A percentile compares a stretch with the other conserved stretches of the same genome.
phyloP scores from a whole-genome alignment of 805 yeast species.

The Wickerhamomyces pijperi region DNA sequence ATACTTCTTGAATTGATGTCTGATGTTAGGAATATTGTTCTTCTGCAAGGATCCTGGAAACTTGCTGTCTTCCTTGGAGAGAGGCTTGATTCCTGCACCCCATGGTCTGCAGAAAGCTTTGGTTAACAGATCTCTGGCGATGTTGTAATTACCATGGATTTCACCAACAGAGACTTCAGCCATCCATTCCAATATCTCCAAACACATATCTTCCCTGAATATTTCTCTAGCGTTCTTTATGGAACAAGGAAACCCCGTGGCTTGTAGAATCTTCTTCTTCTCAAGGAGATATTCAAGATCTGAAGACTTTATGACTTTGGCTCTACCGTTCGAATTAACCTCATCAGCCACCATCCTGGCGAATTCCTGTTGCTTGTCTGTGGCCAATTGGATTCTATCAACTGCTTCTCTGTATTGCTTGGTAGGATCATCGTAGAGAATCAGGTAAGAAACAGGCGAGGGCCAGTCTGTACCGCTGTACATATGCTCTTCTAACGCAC shows the following conservation, averaged over 20 bases:
- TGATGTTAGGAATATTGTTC: conserved; percentile 9
- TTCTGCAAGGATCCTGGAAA: conserved; percentile 7
- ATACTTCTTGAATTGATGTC: neutral
- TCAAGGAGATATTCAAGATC: conserved; percentile 38
- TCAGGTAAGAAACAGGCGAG: conserved; percentile 37
- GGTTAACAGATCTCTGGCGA: conserved; percentile 40
- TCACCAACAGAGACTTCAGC: conserved; percentile 44
- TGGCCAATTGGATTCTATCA: conserved; percentile 50
- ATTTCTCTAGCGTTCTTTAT: conserved; percentile 58
- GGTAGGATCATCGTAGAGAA: conserved; percentile 70
- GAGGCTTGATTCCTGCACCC: conserved; percentile 35
- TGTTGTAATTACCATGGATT: conserved; percentile 35
- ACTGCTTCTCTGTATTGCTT: conserved; percentile 69
- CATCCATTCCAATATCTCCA: conserved; percentile 60
- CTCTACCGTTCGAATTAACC: conserved; percentile 57
- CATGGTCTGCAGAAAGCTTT: conserved; percentile 51
- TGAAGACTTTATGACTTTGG: conserved; percentile 49
- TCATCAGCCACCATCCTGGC: conserved; percentile 62
- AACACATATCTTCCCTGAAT: conserved; percentile 74
- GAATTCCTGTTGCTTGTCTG: conserved; percentile 51
- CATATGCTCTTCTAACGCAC: conserved; percentile 20
- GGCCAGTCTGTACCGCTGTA: conserved; percentile 36
- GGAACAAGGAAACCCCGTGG: conserved; percentile 57
- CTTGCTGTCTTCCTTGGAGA: neutral
- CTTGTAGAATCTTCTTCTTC: conserved; percentile 42